Evolutionary conservation across 2,329 filamentous ascomycete species (phyloP).

Genomic region (Alternaria sp.): DNA sequence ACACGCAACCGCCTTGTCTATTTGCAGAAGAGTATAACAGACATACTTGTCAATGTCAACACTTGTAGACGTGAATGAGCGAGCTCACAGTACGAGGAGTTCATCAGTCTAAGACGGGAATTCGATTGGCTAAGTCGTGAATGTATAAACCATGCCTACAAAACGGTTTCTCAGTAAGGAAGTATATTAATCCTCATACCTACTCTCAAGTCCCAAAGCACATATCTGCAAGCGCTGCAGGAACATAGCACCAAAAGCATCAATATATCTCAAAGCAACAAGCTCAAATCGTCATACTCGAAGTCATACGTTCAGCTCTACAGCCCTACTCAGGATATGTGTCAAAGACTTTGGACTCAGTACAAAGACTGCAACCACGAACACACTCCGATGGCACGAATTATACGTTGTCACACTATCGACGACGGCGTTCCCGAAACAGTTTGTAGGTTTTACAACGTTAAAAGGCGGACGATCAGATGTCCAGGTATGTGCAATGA

Average conservation of each 20-base stretch:
- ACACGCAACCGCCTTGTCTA: background rate
- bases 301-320: background rate
- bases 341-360: slow-evolving; percentile 6
- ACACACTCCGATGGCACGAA: background rate
- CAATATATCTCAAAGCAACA: background rate
- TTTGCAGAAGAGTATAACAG: background rate
- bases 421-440: background rate
- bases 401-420: background rate
- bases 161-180: background rate
- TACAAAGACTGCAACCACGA: slow-evolving; percentile 12
- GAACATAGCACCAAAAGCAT: background rate
- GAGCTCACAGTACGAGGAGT: background rate
- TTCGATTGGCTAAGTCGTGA: background rate
- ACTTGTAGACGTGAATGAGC: background rate
- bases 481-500: slow-evolving; percentile 2
- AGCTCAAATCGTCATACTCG: background rate
- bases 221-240: background rate
- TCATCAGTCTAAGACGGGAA: background rate
- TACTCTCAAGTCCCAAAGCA: background rate
- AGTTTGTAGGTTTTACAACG: background rate
- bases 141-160: background rate
- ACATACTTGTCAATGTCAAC: background rate
- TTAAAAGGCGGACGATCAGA: background rate
- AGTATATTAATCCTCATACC: background rate
- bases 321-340: background rate